phyloP scores from a whole-genome alignment of 495 filamentous ascomycete species.

The Talaromyces trachyspermus region DNA sequence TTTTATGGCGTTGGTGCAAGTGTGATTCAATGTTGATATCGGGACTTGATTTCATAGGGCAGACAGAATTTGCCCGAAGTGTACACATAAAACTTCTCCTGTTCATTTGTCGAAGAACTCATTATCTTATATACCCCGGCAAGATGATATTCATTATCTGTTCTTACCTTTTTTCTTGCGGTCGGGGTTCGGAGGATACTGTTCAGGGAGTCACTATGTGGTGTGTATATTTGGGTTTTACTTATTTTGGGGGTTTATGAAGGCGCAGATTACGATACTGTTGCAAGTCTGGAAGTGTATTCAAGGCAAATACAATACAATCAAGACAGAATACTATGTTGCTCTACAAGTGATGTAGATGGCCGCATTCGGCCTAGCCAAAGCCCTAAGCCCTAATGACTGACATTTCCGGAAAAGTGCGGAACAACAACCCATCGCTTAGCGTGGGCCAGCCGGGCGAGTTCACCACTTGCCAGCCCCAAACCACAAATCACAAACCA shows the following conservation, averaged over 20 bases:
- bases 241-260: no score
- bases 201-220: no score
- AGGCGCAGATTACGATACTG: no score
- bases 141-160: constrained; percentile 3
- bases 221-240: not conserved
- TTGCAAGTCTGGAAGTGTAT: no score
- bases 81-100: constrained; percentile 7
- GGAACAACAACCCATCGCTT: constrained; percentile 8
- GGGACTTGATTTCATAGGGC: not conserved
- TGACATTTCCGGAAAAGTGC: constrained; percentile 3
- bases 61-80: not conserved
- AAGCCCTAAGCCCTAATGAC: constrained; percentile 9
- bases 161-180: not conserved
- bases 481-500: constrained; percentile 7
- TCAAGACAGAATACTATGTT: not conserved
- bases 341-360: not conserved
- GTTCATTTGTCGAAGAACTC: constrained; percentile 1
- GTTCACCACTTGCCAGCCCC: not conserved
- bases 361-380: not conserved
- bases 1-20: constrained; percentile 6
- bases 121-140: constrained; percentile 8
- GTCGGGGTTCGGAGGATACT: not conserved
- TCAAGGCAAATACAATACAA: no score
- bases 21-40: not conserved
- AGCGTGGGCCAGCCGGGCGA: constrained; percentile 1